A percentile compares a stretch with the other conserved stretches of the same genome.
Conservation (phyloP, 768 basidiomycete genomes). For the Pulveroboletus frians region DNA sequence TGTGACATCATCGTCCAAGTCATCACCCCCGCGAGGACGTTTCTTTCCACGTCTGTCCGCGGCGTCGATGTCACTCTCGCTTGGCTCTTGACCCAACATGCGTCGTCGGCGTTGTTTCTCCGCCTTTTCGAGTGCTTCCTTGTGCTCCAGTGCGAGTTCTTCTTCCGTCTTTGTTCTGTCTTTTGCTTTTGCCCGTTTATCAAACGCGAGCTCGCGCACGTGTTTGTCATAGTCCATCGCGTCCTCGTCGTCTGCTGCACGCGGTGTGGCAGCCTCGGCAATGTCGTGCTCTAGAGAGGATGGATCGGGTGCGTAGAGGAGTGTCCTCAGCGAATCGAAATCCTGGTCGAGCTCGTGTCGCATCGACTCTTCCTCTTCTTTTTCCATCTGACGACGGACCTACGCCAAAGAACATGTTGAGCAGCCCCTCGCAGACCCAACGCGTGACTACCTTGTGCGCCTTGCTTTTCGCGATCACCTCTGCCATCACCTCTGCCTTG, state of each 20-base stretch:
- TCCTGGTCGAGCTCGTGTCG: constrained; percentile 87
- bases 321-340: constrained; percentile 70
- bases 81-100: constrained; percentile 79
- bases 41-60: constrained; percentile 40
- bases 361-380: constrained; percentile 77
- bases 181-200: constrained; percentile 88
- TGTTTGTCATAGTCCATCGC: constrained; percentile 81
- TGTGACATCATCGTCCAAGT: constrained; percentile 83
- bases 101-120: constrained; percentile 73
- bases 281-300: constrained; percentile 38
- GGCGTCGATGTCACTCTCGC: constrained; percentile 58
- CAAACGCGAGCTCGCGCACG: constrained; percentile 89
- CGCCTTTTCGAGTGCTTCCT: constrained; percentile 79
- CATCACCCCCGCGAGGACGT: constrained; percentile 69
- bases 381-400: constrained; percentile 85
- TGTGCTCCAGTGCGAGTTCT: constrained; percentile 84
- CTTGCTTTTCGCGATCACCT: constrained; percentile 97
- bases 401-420: constrained; percentile 28
- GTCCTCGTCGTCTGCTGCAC: constrained; percentile 16
- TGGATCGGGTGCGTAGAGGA: constrained; percentile 60
- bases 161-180: constrained; percentile 96
- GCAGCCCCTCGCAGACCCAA: neutral
- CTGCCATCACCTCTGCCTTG: constrained; percentile 96
- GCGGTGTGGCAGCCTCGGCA: constrained; percentile 2
- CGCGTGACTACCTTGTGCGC: constrained; percentile 68